A percentile compares a stretch with the other conserved stretches of the same genome.
phyloP scores from a whole-genome alignment of 2,329 filamentous ascomycete genomes.

The Ilyonectria robusta region DNA sequence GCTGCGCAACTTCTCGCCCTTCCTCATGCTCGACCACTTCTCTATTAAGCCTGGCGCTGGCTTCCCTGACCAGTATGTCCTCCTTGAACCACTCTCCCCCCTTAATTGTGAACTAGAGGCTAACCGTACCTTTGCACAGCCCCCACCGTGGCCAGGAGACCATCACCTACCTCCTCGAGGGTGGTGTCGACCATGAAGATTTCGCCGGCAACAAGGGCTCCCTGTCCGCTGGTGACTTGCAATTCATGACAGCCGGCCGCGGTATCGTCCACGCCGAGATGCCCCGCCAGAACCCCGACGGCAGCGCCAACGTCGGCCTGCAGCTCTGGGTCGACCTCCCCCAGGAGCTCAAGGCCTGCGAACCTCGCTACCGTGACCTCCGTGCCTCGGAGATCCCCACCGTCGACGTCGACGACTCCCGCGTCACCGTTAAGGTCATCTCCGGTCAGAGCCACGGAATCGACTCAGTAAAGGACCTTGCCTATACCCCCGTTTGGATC shows the following conservation, averaged over 20 bases:
- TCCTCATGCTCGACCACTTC: conserved; percentile 98
- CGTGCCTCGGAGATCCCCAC: conserved; percentile 83
- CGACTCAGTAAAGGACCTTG: conserved; percentile 89
- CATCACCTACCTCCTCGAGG: conserved; percentile 90
- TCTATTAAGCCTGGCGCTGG: conserved; percentile 83
- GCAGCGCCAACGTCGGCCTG: conserved; percentile 84
- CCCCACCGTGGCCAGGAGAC: conserved; percentile 86
- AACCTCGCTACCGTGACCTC: conserved; percentile 93
- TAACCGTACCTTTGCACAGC: conserved; percentile 34
- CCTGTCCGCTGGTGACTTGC: conserved; percentile 88
- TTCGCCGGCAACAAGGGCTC: conserved; percentile 90
- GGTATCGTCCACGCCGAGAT: conserved; percentile 98
- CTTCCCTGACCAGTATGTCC: conserved; percentile 83
- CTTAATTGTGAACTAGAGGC: not conserved
- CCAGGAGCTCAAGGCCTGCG: conserved; percentile 84
- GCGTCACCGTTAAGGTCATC: conserved; percentile 90
- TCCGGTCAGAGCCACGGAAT: conserved; percentile 87
- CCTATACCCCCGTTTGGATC: conserved; percentile 98
- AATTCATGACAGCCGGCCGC: conserved; percentile 96
- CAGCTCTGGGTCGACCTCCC: conserved; percentile 98
- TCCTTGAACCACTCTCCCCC: not conserved
- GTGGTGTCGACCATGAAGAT: conserved; percentile 92
- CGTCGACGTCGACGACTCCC: conserved; percentile 78
- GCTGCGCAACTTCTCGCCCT: conserved; percentile 89
- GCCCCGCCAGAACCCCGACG: conserved; percentile 84